Evolutionary conservation across 2,329 filamentous ascomycete species (phyloP).

Genomic region (Fusarium sublunatum): DNA sequence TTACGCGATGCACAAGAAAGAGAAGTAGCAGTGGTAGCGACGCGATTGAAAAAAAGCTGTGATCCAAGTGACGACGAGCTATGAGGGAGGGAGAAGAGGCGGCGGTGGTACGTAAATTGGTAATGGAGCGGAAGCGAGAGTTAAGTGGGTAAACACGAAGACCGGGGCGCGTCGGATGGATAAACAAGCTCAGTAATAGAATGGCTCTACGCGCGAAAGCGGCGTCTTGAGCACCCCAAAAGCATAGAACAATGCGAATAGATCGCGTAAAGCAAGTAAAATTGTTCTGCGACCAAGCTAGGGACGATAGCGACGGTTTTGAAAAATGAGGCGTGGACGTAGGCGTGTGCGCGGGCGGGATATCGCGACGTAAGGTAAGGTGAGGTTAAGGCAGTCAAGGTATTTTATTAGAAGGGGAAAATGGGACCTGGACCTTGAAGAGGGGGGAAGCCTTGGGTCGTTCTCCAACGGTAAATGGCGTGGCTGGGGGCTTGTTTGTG

Average conservation of each 20-base stretch:
- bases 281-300: constrained; percentile 43
- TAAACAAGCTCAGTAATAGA: constrained; percentile 51
- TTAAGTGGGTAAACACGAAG: constrained; percentile 48
- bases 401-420: constrained; percentile 45
- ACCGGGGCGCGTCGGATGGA: constrained; percentile 48
- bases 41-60: constrained; percentile 9
- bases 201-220: constrained; percentile 48
- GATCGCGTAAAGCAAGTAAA: constrained; percentile 38
- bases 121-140: constrained; percentile 36
- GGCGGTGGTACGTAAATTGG: constrained; percentile 16
- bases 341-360: constrained; percentile 39
- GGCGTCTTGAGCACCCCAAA: constrained; percentile 47
- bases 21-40: constrained; percentile 18
- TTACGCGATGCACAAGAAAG: constrained; percentile 46
- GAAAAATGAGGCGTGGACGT: constrained; percentile 37
- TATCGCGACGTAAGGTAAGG: constrained; percentile 36
- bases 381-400: constrained; percentile 17
- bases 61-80: constrained; percentile 27
- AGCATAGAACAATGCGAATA: constrained; percentile 44
- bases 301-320: constrained; percentile 41
- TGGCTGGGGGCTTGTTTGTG: constrained; percentile 52
- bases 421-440: constrained; percentile 47
- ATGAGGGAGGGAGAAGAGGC: constrained; percentile 28
- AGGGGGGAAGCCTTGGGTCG: constrained; percentile 44
- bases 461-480: constrained; percentile 52